Evolutionary conservation across 1,139 yeast species (phyloP).

Genomic region (Kodamaea anthophila): DNA sequence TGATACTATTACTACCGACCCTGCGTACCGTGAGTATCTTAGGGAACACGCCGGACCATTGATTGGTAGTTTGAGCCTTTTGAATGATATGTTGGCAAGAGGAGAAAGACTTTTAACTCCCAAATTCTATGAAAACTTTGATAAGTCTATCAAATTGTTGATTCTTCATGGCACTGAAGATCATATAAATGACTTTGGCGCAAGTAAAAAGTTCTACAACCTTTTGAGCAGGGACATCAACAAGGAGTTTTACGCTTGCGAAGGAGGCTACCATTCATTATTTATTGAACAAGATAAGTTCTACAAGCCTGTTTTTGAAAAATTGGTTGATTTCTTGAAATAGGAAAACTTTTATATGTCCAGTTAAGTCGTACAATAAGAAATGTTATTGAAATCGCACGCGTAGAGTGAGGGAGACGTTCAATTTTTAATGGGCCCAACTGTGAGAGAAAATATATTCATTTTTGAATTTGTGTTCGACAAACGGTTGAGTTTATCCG

Average conservation of each 20-base stretch:
- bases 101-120: slow-evolving; percentile 48
- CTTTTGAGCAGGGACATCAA: slow-evolving; percentile 27
- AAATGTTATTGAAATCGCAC: too few species aligned
- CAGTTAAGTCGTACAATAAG: too few species aligned
- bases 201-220: slow-evolving; percentile 43
- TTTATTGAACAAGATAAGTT: slow-evolving; percentile 39
- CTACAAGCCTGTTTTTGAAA: slow-evolving; percentile 25
- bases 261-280: slow-evolving; percentile 40
- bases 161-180: slow-evolving; percentile 33
- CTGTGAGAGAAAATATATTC: too few species aligned
- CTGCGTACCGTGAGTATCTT: slow-evolving; percentile 41
- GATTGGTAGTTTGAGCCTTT: slow-evolving; percentile 35
- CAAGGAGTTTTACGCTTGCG: slow-evolving; percentile 21
- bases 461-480: too few species aligned
- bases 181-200: slow-evolving; percentile 49
- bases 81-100: slow-evolving; percentile 61
- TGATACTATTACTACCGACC: slow-evolving; percentile 53
- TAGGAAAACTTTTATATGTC: too few species aligned
- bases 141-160: slow-evolving; percentile 32
- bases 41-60: slow-evolving; percentile 32
- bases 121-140: slow-evolving; percentile 37
- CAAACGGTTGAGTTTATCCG: too few species aligned
- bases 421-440: too few species aligned
- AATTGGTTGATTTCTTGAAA: slow-evolving; percentile 34
- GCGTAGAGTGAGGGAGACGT: too few species aligned